Percentiles rank a stretch among this genome's conserved stretches.
These are phyloP conservation scores for Phascolomyces articulosus DNA, from an alignment of 371 early-diverging fungal species.

Conservation along the genomic window DNA sequence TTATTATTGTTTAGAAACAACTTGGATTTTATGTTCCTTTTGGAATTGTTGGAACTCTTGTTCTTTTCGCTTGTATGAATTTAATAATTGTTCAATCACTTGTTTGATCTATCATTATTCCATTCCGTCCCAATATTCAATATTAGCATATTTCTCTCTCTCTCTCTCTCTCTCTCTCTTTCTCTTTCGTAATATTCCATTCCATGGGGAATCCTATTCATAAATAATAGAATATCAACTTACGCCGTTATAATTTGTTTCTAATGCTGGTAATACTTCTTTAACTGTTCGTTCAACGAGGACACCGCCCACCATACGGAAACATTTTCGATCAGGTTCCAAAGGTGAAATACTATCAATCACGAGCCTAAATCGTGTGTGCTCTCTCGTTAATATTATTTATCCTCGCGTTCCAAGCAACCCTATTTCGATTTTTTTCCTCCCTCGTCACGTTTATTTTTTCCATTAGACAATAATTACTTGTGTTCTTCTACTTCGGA, in stretches of 20 bases:
- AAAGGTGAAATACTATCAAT: conserved; percentile 90
- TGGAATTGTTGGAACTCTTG: conserved; percentile 87
- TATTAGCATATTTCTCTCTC: no score
- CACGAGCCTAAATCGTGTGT: conserved; percentile 77
- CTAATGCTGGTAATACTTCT: conserved; percentile 90
- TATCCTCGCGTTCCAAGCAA: not conserved
- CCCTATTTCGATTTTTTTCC: not conserved
- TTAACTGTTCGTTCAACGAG: conserved; percentile 91
- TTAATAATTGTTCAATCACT: conserved; percentile 76
- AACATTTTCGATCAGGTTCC: conserved; percentile 86
- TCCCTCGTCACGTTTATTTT: not conserved
- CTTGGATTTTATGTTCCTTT: conserved; percentile 79
- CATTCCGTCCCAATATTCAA: not conserved
- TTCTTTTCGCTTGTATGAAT: conserved; percentile 87
- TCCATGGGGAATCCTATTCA: no score
- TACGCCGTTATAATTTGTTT: conserved; percentile 87
- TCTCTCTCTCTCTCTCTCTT: no score
- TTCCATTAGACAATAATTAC: conserved; percentile 40
- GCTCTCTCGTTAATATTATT: no score
- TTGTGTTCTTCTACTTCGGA: conserved; percentile 94
- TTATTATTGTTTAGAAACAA: conserved; percentile 54
- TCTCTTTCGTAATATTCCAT: no score
- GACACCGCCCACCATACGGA: conserved; percentile 92
- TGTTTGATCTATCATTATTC: conserved; percentile 61
- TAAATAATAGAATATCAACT: conserved; percentile 18